Conservation (phyloP, 75 land plant genomes). For the Adiantum capillusveneris region DNA sequence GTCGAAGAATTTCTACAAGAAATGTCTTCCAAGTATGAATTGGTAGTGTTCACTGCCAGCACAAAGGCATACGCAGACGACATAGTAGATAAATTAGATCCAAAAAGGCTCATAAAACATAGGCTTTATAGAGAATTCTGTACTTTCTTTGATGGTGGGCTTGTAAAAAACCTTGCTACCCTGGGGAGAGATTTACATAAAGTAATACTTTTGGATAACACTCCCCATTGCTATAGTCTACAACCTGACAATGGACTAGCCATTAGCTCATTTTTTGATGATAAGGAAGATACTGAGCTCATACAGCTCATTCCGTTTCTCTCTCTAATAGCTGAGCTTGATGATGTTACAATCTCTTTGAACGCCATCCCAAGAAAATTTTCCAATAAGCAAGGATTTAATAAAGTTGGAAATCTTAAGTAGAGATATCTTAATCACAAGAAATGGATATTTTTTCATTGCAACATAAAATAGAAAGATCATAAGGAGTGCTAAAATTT, state of each 20-base stretch:
- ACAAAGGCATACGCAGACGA: constrained; percentile 6
- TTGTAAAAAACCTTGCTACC: constrained; percentile 6
- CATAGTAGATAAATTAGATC: constrained; percentile 7
- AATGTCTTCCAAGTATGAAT: constrained; percentile 5
- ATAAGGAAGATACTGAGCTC: constrained; percentile 3
- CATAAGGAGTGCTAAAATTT: no score
- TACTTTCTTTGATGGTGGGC: not conserved
- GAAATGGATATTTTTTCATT: no score
- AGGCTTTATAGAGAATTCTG: constrained; percentile 4
- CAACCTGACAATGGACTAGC: constrained; percentile 12
- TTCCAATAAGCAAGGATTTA: no score
- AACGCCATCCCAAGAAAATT: not conserved
- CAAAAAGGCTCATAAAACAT: constrained; percentile 1
- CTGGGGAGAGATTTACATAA: constrained; percentile 7
- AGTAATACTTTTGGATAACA: constrained; percentile 10
- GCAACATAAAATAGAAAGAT: no score
- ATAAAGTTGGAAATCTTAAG: no score
- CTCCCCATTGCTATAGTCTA: constrained; percentile 3
- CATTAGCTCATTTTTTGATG: constrained; percentile 12
- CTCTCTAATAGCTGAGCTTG: not conserved
- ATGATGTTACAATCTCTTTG: not conserved
- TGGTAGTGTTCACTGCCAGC: constrained; percentile 18
- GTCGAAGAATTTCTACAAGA: constrained; percentile 10
- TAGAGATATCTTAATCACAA: no score
- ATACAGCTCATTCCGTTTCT: not conserved